phyloP scores from a whole-genome alignment of 2,329 filamentous ascomycete genomes.

The Cyclaneusma minus region DNA sequence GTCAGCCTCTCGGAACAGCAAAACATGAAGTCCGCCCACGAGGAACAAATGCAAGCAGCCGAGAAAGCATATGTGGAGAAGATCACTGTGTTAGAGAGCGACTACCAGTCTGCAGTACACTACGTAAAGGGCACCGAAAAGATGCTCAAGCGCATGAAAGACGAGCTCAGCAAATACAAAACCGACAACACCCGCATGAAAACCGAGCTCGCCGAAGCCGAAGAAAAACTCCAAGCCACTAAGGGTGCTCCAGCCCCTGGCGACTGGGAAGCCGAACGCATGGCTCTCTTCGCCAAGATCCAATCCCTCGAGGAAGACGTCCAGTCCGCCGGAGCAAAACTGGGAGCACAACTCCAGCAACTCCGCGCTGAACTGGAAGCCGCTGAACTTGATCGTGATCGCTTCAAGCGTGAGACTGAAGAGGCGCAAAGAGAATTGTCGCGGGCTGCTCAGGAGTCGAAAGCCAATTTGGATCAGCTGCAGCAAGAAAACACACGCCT shows the following conservation, averaged over 20 bases:
- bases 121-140: slow-evolving; percentile 98
- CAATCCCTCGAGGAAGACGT: slow-evolving; percentile 54
- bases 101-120: slow-evolving; percentile 94
- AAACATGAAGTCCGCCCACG: slow-evolving; percentile 64
- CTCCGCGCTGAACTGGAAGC: slow-evolving; percentile 56
- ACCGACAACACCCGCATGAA: slow-evolving; percentile 70
- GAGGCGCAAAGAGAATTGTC: slow-evolving; percentile 41
- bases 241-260: slow-evolving; percentile 28
- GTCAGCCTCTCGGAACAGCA: slow-evolving; percentile 66
- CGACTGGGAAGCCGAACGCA: slow-evolving; percentile 64
- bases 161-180: slow-evolving; percentile 90
- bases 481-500: slow-evolving; percentile 69
- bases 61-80: slow-evolving; percentile 85
- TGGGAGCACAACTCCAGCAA: slow-evolving; percentile 56
- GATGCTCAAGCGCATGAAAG: slow-evolving; percentile 97
- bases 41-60: slow-evolving; percentile 70
- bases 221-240: slow-evolving; percentile 31
- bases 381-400: slow-evolving; percentile 53
- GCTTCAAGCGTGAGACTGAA: slow-evolving; percentile 39
- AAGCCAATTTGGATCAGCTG: slow-evolving; percentile 62
- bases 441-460: slow-evolving; percentile 34
- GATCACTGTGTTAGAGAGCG: slow-evolving; percentile 82
- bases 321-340: slow-evolving; percentile 42
- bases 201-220: slow-evolving; percentile 58
- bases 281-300: slow-evolving; percentile 51